A percentile compares a stretch with the other conserved stretches of the same genome.
Conservation (phyloP, 495 filamentous ascomycete species). For the Neurospora sp. region DNA sequence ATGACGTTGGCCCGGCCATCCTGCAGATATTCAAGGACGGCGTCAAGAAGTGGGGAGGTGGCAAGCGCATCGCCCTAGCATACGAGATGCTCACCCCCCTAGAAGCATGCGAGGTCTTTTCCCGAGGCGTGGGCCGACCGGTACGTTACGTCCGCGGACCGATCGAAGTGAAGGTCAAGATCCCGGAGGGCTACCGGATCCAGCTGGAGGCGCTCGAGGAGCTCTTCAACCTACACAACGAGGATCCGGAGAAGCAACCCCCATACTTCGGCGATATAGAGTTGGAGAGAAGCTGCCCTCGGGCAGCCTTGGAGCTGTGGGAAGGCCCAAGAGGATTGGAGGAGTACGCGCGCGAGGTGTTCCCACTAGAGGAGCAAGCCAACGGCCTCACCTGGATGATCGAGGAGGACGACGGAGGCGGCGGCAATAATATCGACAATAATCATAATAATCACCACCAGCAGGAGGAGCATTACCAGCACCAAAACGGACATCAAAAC, state of each 20-base stretch:
- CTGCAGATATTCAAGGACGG: slow-evolving; percentile 96
- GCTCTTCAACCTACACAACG: slow-evolving; percentile 47
- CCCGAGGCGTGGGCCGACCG: slow-evolving; percentile 62
- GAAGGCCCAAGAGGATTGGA: slow-evolving; percentile 84
- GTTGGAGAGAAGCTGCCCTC: slow-evolving; percentile 51
- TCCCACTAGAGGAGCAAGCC: slow-evolving; percentile 84
- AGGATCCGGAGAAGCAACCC: slow-evolving; percentile 42
- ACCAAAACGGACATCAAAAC: slow-evolving; percentile 4
- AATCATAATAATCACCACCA: neutral
- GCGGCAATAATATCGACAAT: slow-evolving; percentile 5
- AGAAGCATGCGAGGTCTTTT: slow-evolving; percentile 73
- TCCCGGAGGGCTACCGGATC: slow-evolving; percentile 81
- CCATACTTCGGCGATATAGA: slow-evolving; percentile 44
- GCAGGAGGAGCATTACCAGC: neutral
- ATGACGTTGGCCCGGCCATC: slow-evolving; percentile 90
- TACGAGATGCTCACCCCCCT: slow-evolving; percentile 80
- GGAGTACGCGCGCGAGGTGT: slow-evolving; percentile 92
- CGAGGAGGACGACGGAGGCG: slow-evolving; percentile 27
- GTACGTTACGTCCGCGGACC: slow-evolving; percentile 67
- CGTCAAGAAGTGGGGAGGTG: slow-evolving; percentile 74
- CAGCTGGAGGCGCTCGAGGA: slow-evolving; percentile 68
- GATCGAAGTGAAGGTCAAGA: slow-evolving; percentile 75
- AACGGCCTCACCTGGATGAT: slow-evolving; percentile 92
- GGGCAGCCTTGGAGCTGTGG: slow-evolving; percentile 71
- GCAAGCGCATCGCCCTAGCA: slow-evolving; percentile 84